Evolutionary conservation across 2,329 filamentous ascomycete species (phyloP).

Genomic region (Exophiala viscosa): DNA sequence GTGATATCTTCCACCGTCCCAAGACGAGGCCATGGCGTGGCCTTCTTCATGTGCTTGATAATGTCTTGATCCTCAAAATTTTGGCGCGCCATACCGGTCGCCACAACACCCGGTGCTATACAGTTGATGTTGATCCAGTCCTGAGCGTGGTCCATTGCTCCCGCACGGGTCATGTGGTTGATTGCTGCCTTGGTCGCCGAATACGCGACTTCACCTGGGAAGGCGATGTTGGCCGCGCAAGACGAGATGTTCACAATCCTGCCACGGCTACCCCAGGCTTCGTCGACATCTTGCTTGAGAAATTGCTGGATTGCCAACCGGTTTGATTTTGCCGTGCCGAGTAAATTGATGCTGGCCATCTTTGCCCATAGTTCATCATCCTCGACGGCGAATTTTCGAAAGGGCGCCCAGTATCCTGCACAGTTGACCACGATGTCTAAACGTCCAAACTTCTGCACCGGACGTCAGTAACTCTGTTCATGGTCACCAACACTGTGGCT

Average conservation of each 20-base stretch:
- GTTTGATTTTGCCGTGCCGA: neutral
- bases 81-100: conserved; percentile 1
- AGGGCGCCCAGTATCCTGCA: conserved; percentile 7
- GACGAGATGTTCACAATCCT: conserved; percentile 42
- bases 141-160: conserved; percentile 2
- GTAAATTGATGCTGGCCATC: conserved; percentile 2
- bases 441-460: conserved; percentile 8
- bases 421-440: conserved; percentile 9
- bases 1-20: conserved; percentile 33
- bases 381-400: conserved; percentile 7
- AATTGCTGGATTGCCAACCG: conserved; percentile 8
- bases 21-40: conserved; percentile 8
- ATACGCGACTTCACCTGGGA: conserved; percentile 3
- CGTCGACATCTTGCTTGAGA: conserved; percentile 15
- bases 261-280: conserved; percentile 27
- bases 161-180: conserved; percentile 11
- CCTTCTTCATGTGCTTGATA: conserved; percentile 9
- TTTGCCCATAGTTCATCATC: conserved; percentile 6
- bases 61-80: conserved; percentile 5
- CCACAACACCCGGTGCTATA: conserved; percentile 3
- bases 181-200: conserved; percentile 7
- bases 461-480: neutral
- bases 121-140: conserved; percentile 9
- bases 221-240: conserved; percentile 4
- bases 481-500: neutral